Evolutionary conservation across 108 stramenopile genomes (phyloP), one percentile per base, ranked within the genome.

Genomic region (Nannochloropsis oceanica): DNA sequence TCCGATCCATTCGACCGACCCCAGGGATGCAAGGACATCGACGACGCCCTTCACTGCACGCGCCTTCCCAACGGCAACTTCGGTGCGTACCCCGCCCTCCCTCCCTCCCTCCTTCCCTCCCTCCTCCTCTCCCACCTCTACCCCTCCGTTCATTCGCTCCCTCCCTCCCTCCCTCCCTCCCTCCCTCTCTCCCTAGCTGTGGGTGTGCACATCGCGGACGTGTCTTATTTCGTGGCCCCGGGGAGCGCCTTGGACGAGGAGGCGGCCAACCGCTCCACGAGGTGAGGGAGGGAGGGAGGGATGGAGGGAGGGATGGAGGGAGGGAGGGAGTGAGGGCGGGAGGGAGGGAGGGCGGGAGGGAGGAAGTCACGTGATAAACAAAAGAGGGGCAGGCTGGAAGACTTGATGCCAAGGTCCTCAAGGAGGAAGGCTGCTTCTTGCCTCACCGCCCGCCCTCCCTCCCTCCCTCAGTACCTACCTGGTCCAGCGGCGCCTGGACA

Each of bases 151-250:
- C 80, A 12, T 25, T 13, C 46, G 13, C 18, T 50, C 18, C 46
- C 46, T 50, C 46, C 46, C 46, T 14, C 12, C 24, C 80, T 24
- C 80, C 80, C 25, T 80, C 0, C 0, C 80, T 22, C 24, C 25
- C 22, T 22, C 80, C 24, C 80, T 12, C 80, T 25, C 80, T 12
- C 22, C 80, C 25, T 24, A 26, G 44, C 95, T 84, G 93, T 97
- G 11, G 99, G 99, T 0, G 97, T 99, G 22, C 97, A 98, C 84
- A 99, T 99, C 89, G 98, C 99, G 0, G 99, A 99, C 84, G 99
- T 99, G 13, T 95, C 96, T n/a, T 95, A 99, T 86, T 99, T 99
- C 83, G 96, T 98, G 11, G 90, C 93, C 79, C 91, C 95, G 18
- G 96, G 94, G 24, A 93, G 93, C 24, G 94, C 97, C 2, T 93